These are phyloP conservation scores for Aspergillus ustus DNA, from an alignment of 2,329 filamentous ascomycete species.

Conservation along the genomic window DNA sequence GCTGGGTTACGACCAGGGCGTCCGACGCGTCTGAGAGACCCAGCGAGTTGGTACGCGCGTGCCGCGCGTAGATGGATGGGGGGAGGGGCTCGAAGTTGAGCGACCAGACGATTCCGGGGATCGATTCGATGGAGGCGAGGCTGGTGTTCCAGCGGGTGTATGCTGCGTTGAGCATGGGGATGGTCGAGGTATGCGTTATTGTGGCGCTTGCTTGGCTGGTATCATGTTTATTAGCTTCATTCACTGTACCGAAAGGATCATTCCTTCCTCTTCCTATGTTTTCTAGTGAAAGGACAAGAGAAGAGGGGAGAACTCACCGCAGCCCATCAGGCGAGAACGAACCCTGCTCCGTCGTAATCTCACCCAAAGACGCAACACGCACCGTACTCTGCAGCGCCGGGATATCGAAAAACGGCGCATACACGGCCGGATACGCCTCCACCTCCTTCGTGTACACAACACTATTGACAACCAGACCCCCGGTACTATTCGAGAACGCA, in stretches of 20 bases:
- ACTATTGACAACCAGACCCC: conserved; percentile 35
- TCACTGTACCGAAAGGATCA: background rate
- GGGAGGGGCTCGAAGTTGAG: conserved; percentile 14
- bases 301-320: background rate
- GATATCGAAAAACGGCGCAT: conserved; percentile 16
- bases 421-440: conserved; percentile 41
- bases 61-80: conserved; percentile 7
- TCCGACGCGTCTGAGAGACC: conserved; percentile 8
- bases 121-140: background rate
- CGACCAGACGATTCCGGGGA: conserved; percentile 9
- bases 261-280: background rate
- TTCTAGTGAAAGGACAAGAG: conserved; percentile 24
- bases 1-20: conserved; percentile 28
- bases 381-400: background rate
- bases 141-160: conserved; percentile 6
- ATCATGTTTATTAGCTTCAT: background rate
- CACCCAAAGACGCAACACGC: background rate
- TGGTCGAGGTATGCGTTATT: conserved; percentile 36
- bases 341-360: background rate
- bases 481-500: background rate
- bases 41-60: conserved; percentile 27
- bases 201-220: background rate
- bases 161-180: conserved; percentile 29
- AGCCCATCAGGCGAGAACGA: conserved; percentile 4
- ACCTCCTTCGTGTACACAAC: conserved; percentile 47